These are phyloP conservation scores for Trichoderma sp. DNA, from an alignment of 2,329 filamentous ascomycete species.

Conservation along the genomic window DNA sequence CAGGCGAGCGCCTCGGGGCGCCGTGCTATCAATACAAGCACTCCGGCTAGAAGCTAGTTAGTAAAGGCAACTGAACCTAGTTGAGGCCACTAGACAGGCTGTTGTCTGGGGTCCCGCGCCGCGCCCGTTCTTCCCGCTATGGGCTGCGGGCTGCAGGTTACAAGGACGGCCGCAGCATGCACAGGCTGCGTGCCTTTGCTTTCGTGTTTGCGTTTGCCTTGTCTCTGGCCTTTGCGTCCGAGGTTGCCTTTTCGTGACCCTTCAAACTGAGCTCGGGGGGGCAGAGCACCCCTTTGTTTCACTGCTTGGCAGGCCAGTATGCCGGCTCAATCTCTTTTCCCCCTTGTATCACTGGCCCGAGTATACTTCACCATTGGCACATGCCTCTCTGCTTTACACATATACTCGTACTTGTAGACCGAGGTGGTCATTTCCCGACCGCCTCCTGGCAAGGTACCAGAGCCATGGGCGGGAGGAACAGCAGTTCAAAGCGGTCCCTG, in stretches of 20 bases:
- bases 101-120: conserved; percentile 31
- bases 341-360: neutral
- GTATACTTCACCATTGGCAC: neutral
- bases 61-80: neutral
- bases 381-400: neutral
- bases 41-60: neutral
- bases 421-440: conserved; percentile 1
- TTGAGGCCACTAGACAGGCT: neutral
- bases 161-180: conserved; percentile 41
- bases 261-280: neutral
- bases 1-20: neutral
- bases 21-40: neutral
- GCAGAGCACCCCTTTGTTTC: neutral
- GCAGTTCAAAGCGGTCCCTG: neutral
- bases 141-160: conserved; percentile 30
- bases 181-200: conserved; percentile 30
- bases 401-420: neutral
- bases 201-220: neutral
- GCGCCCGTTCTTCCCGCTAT: conserved; percentile 31
- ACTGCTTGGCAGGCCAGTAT: neutral
- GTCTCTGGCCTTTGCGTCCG: neutral
- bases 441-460: neutral
- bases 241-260: neutral
- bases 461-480: neutral
- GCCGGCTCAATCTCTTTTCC: neutral